phyloP scores from a whole-genome alignment of 225 moss, liverwort and hornwort genomes.

The Antitrichia curtipendula region DNA sequence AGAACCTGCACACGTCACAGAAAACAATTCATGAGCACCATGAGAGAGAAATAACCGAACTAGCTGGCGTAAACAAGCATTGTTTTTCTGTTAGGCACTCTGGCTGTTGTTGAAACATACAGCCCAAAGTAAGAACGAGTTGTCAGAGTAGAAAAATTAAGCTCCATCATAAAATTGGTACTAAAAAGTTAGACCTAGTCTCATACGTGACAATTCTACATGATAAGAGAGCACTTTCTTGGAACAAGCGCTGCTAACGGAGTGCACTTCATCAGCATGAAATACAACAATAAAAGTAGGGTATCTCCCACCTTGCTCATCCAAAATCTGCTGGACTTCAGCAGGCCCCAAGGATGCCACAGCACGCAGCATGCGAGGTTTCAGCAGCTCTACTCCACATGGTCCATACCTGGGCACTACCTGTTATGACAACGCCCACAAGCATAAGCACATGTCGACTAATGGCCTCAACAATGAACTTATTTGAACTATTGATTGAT shows the following conservation, averaged over 20 bases:
- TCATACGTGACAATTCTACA: not conserved
- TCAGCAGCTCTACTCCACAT: slow-evolving; percentile 84
- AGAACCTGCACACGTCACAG: slow-evolving; percentile 44
- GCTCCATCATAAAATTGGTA: not conserved
- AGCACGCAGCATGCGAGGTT: slow-evolving; percentile 88
- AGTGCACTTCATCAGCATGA: not conserved
- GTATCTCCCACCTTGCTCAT: slow-evolving; percentile 63
- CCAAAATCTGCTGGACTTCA: slow-evolving; percentile 68
- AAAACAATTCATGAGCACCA: not conserved
- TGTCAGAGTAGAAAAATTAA: not conserved
- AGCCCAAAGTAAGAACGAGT: not conserved
- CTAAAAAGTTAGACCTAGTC: not conserved
- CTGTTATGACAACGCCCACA: slow-evolving; percentile 10
- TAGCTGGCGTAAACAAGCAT: not conserved
- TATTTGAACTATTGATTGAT: not conserved
- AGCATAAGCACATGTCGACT: not conserved
- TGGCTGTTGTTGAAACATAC: not conserved
- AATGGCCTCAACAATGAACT: not conserved
- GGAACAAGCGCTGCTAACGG: not conserved
- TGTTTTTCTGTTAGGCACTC: not conserved
- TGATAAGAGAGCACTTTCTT: not conserved
- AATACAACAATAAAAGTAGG: not conserved
- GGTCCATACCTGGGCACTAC: slow-evolving; percentile 76
- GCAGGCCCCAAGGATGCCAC: slow-evolving; percentile 74
- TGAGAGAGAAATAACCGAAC: not conserved